These are phyloP conservation scores for Ophiocordyceps camponoti-leonardi DNA, from an alignment of 2,329 filamentous ascomycete genomes.

Conservation along the genomic window DNA sequence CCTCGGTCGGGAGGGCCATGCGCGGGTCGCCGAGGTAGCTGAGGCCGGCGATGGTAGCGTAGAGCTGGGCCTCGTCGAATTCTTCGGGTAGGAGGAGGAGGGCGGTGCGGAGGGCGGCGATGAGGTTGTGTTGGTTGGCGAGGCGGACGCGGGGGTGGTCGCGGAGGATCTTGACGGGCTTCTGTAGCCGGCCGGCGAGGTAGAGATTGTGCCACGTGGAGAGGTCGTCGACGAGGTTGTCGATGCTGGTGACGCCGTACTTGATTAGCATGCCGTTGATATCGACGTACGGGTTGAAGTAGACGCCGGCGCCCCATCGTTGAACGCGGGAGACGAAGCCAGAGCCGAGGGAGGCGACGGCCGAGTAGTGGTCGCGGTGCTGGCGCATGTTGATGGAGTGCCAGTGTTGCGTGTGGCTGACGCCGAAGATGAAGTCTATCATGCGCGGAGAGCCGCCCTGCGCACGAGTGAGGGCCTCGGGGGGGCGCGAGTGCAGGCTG, in stretches of 20 bases:
- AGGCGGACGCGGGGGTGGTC: constrained; percentile 86
- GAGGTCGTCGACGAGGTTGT: constrained; percentile 74
- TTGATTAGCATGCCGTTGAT: constrained; percentile 95
- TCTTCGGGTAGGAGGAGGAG: constrained; percentile 67
- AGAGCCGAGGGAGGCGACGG: constrained; percentile 66
- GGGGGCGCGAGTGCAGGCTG: constrained; percentile 66
- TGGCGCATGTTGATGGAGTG: constrained; percentile 82
- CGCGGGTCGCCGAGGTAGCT: constrained; percentile 94
- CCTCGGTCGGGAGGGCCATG: constrained; percentile 80
- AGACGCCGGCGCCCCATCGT: constrained; percentile 86
- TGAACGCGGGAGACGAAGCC: constrained; percentile 73
- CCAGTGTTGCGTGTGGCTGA: constrained; percentile 90
- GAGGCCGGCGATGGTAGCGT: constrained; percentile 78
- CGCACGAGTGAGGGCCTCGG: constrained; percentile 62
- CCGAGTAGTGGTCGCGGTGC: constrained; percentile 85
- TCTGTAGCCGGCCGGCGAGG: constrained; percentile 88
- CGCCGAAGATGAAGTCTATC: constrained; percentile 97
- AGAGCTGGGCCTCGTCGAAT: constrained; percentile 79
- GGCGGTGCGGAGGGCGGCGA: constrained; percentile 80
- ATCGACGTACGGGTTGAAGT: constrained; percentile 92
- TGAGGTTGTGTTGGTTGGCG: constrained; percentile 88
- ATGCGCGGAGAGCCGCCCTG: constrained; percentile 85
- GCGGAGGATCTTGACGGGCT: constrained; percentile 92
- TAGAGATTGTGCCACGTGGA: constrained; percentile 89
- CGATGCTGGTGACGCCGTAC: constrained; percentile 89